Evolutionary conservation across 495 filamentous ascomycete genomes (phyloP).

Genomic region (Sporormia fimetaria): DNA sequence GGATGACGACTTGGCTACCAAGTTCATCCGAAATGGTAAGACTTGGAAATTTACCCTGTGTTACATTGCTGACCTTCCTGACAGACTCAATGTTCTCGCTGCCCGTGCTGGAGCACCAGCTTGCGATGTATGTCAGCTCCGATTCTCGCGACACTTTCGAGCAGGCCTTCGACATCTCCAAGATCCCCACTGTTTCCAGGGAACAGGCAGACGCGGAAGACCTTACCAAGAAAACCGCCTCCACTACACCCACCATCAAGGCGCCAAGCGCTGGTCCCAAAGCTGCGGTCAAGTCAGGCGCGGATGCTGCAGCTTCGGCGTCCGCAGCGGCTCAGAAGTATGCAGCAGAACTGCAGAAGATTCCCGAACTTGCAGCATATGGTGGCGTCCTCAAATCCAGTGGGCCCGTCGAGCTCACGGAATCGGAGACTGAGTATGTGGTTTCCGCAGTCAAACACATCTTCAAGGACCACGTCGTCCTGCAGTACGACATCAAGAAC

Average conservation of each 20-base stretch:
- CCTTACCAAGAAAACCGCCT: constrained; percentile 87
- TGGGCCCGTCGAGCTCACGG: constrained; percentile 74
- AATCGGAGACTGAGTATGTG: constrained; percentile 96
- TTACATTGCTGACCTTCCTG: neutral
- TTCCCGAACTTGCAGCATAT: constrained; percentile 82
- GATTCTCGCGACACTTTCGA: constrained; percentile 75
- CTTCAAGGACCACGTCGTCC: constrained; percentile 89
- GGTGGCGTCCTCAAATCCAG: constrained; percentile 86
- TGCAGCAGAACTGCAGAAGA: constrained; percentile 69
- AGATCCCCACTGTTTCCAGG: constrained; percentile 85
- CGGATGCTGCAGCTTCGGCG: constrained; percentile 60
- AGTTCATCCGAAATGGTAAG: constrained; percentile 86
- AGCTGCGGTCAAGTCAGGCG: constrained; percentile 49
- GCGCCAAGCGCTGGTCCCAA: constrained; percentile 82
- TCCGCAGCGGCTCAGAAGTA: constrained; percentile 77
- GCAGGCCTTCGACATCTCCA: constrained; percentile 75
- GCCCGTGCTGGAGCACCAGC: constrained; percentile 91
- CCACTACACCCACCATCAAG: constrained; percentile 86
- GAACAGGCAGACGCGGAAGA: constrained; percentile 97
- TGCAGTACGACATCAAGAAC: constrained; percentile 98
- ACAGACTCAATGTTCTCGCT: constrained; percentile 82
- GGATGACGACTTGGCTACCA: constrained; percentile 66
- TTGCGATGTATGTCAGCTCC: constrained; percentile 95
- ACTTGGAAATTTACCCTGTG: neutral
- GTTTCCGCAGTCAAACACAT: constrained; percentile 86